Base-by-base conservation (phyloP, 208 protist species). In the Leishmania turanica region DNA sequence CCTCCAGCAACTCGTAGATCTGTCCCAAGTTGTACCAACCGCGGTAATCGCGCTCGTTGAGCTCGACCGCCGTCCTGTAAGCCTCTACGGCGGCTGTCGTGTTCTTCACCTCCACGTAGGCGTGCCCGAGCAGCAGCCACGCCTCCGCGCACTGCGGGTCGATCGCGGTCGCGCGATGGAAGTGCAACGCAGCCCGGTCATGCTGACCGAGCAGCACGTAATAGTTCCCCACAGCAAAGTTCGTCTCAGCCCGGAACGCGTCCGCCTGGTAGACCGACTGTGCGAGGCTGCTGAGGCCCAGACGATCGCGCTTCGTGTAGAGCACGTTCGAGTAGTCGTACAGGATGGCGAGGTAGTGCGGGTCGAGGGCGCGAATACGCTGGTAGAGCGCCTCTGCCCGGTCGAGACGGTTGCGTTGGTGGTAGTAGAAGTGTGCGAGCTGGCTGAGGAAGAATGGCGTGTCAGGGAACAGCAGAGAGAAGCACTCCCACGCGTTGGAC, bases 211-310 rank as follows among this genome's bases (percentile, higher is more conserved):
- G 90, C n/a, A 99, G 83, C 51, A 94, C 94, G 87, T 99, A 99
- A 86, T 99, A 99, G 91, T 99, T 99, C 37, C 98, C 99, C 75
- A 99, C 93, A 34, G 99, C 95, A 77, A 98, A 99, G 91, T 99
- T 99, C 56, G 96, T 99, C 83, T 99, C 98, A 4, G 98, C 95
- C 27, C 97, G 85, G 86, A 99, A 99, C 60, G 98, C 96, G 77
- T 99, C 98, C 31, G 95, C 93, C 19, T 95, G 85, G 79, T 97
- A 94, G 53, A 96, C 94, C 42, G 91, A 88, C 81, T 99, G 98
- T 4, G 98, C 99, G 45, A 99, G 88, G 75, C 89, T 90, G 81
- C 88, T 93, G 31, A 99, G 82, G n/a, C 84, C 83, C 37, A 97
- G 86, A 24, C 88, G 95, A 40, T 98, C 94, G n/a, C 91, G 89